A percentile compares a stretch with the other conserved stretches of the same genome.
Conservation (phyloP, 306 rosid species). For the Herpetospermum pedunculosum region DNA sequence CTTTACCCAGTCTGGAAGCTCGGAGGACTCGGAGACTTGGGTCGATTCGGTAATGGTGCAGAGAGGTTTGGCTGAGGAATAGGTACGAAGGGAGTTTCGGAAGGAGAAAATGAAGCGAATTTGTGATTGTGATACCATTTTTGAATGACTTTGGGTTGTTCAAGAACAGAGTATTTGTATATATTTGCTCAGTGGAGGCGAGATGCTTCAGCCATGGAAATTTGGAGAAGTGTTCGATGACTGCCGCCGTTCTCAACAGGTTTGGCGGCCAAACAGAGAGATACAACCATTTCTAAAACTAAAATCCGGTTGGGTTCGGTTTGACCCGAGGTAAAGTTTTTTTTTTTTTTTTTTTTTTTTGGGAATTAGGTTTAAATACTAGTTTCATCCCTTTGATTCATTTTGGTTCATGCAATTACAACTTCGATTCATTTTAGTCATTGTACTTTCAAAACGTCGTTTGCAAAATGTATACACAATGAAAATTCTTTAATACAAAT, state of each 20-base stretch:
- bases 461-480: too few species aligned
- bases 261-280: background rate
- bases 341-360: too few species aligned
- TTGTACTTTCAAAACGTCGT: too few species aligned
- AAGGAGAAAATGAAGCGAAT: constrained; percentile 11
- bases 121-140: constrained; percentile 33
- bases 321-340: background rate
- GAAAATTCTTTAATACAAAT: too few species aligned
- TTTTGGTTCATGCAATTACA: too few species aligned
- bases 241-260: background rate
- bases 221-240: background rate
- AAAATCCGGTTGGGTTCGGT: background rate
- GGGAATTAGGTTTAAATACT: too few species aligned
- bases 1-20: constrained; percentile 58
- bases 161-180: background rate
- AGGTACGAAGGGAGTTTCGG: constrained; percentile 1
- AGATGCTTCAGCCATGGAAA: background rate
- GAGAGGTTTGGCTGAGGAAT: constrained; percentile 17
- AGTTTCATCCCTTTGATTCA: too few species aligned
- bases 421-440: too few species aligned
- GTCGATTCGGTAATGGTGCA: constrained; percentile 28
- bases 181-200: background rate
- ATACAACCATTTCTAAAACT: background rate
- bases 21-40: constrained; percentile 34
- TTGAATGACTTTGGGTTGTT: background rate